Conservation (phyloP, 805 yeast genomes). For the Myxozyma melibiosi region DNA sequence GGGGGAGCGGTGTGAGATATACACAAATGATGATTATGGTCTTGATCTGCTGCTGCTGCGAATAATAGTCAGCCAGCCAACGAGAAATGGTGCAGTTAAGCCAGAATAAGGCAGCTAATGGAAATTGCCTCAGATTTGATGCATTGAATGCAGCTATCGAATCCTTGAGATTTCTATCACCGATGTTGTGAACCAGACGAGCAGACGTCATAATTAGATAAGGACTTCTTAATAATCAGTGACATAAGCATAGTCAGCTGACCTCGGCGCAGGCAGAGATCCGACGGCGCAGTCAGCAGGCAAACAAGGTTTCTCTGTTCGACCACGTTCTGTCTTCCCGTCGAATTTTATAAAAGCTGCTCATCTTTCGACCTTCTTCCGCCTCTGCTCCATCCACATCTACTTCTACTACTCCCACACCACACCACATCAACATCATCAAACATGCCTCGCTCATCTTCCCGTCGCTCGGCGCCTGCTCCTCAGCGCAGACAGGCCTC, state of each 20-base stretch:
- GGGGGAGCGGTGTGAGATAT: too few relatives aligned
- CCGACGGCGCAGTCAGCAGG: background rate
- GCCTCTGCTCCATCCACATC: background rate
- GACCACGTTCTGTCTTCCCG: conserved; percentile 6
- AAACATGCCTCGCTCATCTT: conserved; percentile 35
- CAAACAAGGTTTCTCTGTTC: background rate
- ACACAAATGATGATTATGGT: too few relatives aligned
- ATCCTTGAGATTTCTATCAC: too few relatives aligned
- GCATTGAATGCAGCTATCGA: too few relatives aligned
- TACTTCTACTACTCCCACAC: background rate
- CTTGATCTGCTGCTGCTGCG: background rate
- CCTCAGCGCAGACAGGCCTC: conserved; percentile 63
- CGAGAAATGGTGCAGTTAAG: background rate
- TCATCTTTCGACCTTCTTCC: background rate
- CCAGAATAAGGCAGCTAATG: background rate
- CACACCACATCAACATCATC: background rate
- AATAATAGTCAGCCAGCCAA: background rate
- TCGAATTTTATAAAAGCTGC: background rate
- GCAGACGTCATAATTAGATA: too few relatives aligned
- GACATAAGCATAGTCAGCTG: too few relatives aligned
- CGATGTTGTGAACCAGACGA: too few relatives aligned
- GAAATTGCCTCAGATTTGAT: too few relatives aligned
- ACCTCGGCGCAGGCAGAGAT: background rate
- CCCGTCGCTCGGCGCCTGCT: conserved; percentile 43
- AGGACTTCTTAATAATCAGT: too few relatives aligned